These are phyloP conservation scores for Penicillium flavigenum DNA, from an alignment of 495 filamentous ascomycete genomes.

Conservation along the genomic window DNA sequence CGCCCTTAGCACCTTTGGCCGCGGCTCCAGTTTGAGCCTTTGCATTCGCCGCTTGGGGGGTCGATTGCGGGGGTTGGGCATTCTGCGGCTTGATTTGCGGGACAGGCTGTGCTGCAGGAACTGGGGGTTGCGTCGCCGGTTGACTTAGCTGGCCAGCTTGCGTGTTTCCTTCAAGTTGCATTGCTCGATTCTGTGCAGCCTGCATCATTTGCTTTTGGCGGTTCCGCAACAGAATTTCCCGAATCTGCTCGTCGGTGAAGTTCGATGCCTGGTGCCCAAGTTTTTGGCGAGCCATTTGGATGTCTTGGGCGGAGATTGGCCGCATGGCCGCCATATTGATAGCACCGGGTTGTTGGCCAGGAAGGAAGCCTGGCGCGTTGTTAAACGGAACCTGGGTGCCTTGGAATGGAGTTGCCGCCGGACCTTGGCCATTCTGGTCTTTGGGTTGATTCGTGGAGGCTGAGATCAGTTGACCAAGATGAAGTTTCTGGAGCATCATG, in stretches of 20 bases:
- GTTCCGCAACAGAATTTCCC: slow-evolving; percentile 37
- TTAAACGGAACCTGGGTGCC: slow-evolving; percentile 34
- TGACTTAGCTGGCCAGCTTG: slow-evolving; percentile 34
- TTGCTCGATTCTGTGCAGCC: slow-evolving; percentile 29
- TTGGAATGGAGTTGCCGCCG: slow-evolving; percentile 25
- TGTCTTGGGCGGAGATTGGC: slow-evolving; percentile 44
- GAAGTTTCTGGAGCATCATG: slow-evolving; percentile 51
- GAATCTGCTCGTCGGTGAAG: slow-evolving; percentile 56
- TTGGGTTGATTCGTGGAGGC: slow-evolving; percentile 22
- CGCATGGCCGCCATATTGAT: slow-evolving; percentile 35
- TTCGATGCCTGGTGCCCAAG: slow-evolving; percentile 41
- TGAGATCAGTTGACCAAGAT: slow-evolving; percentile 46
- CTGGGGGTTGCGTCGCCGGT: slow-evolving; percentile 37
- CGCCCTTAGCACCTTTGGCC: slow-evolving; percentile 30
- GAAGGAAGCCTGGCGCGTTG: slow-evolving; percentile 37
- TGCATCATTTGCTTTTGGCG: slow-evolving; percentile 39
- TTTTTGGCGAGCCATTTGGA: slow-evolving; percentile 44
- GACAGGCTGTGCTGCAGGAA: slow-evolving; percentile 24
- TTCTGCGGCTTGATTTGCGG: slow-evolving; percentile 28
- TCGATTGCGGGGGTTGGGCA: slow-evolving; percentile 23
- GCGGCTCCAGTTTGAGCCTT: slow-evolving; percentile 26
- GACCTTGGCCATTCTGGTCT: slow-evolving; percentile 28
- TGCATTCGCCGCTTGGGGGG: slow-evolving; percentile 19
- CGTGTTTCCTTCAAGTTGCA: slow-evolving; percentile 29
- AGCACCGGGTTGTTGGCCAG: slow-evolving; percentile 29